These are phyloP conservation scores for Triadica sebifera DNA, from an alignment of 345 rosid species.

Conservation along the genomic window DNA sequence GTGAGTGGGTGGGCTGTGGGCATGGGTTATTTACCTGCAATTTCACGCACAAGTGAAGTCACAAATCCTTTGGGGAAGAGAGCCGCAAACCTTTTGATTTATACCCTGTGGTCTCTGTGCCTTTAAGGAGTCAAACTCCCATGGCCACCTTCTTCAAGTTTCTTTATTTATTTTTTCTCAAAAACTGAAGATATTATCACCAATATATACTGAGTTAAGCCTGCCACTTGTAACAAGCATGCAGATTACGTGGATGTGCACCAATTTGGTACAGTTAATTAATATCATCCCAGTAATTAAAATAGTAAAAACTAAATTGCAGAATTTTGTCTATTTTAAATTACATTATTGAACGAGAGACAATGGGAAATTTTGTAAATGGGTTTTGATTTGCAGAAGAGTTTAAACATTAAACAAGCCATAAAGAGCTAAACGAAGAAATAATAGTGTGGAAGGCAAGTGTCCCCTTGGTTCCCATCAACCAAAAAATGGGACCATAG, in stretches of 20 bases:
- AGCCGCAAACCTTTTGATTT: slow-evolving; percentile 6
- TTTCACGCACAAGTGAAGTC: slow-evolving; percentile 1
- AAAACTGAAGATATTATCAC: background rate
- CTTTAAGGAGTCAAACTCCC: background rate
- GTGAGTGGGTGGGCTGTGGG: background rate
- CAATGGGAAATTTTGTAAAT: too few relatives aligned
- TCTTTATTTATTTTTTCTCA: too few relatives aligned
- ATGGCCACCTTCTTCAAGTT: background rate
- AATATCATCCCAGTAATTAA: background rate
- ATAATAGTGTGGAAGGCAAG: background rate
- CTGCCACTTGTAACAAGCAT: background rate
- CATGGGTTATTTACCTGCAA: too few relatives aligned
- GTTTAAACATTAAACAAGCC: too few relatives aligned
- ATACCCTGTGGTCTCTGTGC: background rate
- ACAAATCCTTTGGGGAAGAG: slow-evolving; percentile 1
- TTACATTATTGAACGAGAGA: too few relatives aligned
- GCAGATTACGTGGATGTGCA: slow-evolving; percentile 4
- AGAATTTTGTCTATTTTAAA: background rate
- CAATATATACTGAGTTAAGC: background rate
- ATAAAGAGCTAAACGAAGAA: too few relatives aligned
- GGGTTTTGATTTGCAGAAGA: too few relatives aligned
- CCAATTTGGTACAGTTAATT: background rate
- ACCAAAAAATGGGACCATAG: slow-evolving; percentile 1
- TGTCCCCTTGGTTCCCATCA: background rate
- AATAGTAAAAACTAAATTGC: background rate